Evolutionary conservation across 2,329 filamentous ascomycete species (phyloP).

Genomic region (Magnaporthiopsis incrustans): DNA sequence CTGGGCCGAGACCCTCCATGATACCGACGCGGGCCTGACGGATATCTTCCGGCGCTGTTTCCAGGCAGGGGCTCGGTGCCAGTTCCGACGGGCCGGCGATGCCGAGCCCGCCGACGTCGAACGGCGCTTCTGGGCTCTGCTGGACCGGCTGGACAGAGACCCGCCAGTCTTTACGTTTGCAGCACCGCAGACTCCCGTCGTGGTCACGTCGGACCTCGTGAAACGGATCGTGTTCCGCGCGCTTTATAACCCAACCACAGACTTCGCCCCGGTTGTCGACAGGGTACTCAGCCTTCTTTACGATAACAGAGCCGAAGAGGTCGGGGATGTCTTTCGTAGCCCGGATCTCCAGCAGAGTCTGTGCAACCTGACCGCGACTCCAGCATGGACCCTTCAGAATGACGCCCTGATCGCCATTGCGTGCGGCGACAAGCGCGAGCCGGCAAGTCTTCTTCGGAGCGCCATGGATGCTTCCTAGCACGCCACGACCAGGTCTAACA

Average conservation of each 20-base stretch:
- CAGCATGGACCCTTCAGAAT: neutral
- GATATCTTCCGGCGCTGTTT: neutral
- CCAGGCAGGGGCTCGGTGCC: neutral
- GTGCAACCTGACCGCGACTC: neutral
- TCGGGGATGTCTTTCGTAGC: neutral
- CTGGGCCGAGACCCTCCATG: neutral
- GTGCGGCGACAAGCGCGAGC: neutral
- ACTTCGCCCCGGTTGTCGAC: neutral
- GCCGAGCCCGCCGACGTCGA: neutral
- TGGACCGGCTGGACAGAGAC: neutral
- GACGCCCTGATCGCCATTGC: neutral
- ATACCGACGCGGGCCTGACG: neutral
- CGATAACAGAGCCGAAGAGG: neutral
- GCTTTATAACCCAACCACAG: neutral
- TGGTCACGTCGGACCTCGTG: neutral
- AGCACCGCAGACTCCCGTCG: neutral
- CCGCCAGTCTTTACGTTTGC: neutral
- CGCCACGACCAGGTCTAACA: no score
- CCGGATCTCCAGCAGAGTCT: neutral
- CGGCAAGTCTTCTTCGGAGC: neutral
- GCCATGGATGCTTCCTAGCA: neutral
- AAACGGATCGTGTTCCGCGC: neutral
- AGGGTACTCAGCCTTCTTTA: neutral
- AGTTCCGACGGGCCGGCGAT: neutral
- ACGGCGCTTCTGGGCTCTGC: neutral